Evolutionary conservation across 2,329 filamentous ascomycete genomes (phyloP), one percentile per base, ranked within the genome.

Genomic region (Podosphaera aphanis): DNA sequence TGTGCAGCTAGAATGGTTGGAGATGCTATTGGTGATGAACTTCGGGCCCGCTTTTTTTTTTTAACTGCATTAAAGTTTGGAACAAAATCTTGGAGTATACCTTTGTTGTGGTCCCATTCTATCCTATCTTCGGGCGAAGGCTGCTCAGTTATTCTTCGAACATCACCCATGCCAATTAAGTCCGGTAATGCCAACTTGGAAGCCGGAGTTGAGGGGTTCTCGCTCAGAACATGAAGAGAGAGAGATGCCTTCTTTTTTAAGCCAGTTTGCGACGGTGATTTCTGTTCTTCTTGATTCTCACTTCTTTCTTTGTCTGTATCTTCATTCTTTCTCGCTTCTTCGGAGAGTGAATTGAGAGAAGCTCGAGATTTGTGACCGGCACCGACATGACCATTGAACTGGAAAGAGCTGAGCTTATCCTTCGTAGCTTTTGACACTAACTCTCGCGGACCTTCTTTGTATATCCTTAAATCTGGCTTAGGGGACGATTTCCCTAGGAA

Each of bases 11-110:
- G 57, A 29, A 61, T 60, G 29, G 70, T 67, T 1, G 82, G 79
- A 1, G 81, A 85, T 4, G 76, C 77, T 1, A 69, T 62, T 1
- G 81, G 80, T 0, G 82, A 85, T 11, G 80, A 83, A 61, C 79
- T 85, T 52, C 74, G 71, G 15, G 77, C 74, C 47, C 82, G 71
- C 59, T 85, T 86, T 60, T 57, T 58, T 61, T 53, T 53, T 47
- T 60, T 59, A 15, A 70, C 52, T 55, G 63, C 62, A 64, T 63
- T 60, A 65, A 65, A 70, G 5, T 35, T 35, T 44, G 64, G 69
- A 49, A 27, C 45, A 25, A 69, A 56, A 25, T 60, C 63, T 19
- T 64, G 58, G 53, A 47, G 64, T 63, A 55, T 59, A 51, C 66
- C 62, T 48, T 65, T 62, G 49, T 64, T 65, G 47, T 66, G 51